Percentiles rank a stretch among this genome's conserved stretches.
Conservation (phyloP, 306 rosid species). For the Neltuma alba region DNA sequence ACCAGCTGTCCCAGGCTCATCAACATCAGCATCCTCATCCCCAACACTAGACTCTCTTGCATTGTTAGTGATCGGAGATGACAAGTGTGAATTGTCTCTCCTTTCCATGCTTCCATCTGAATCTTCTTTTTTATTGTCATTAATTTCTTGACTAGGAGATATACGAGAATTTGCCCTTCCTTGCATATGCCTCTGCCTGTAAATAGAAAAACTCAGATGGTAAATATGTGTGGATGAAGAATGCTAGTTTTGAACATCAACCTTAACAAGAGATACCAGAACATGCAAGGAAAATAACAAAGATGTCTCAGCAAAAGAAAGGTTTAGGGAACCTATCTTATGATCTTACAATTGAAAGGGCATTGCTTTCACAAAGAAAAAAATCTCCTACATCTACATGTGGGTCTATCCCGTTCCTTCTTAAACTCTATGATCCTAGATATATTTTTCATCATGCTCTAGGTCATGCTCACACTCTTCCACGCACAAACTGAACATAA, state of each 20-base stretch:
- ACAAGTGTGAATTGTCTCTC: constrained; percentile 43
- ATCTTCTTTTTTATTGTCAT: constrained; percentile 58
- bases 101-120: constrained; percentile 78
- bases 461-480: constrained; percentile 14
- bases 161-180: constrained; percentile 48
- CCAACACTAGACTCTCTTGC: constrained; percentile 62
- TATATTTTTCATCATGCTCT: background rate
- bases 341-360: background rate
- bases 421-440: background rate
- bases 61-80: constrained; percentile 65
- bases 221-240: constrained; percentile 27
- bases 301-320: background rate
- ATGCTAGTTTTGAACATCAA: constrained; percentile 19
- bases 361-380: background rate
- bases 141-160: constrained; percentile 39
- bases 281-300: constrained; percentile 9
- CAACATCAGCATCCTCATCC: constrained; percentile 59
- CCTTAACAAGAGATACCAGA: constrained; percentile 1
- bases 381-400: background rate
- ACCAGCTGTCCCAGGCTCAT: constrained; percentile 59
- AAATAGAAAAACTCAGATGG: constrained; percentile 23
- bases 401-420: too few relatives aligned
- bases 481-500: background rate
- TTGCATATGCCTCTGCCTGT: constrained; percentile 59
- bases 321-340: background rate